phyloP scores from a whole-genome alignment of 768 basidiomycete genomes.

The Tulasnella sp. region DNA sequence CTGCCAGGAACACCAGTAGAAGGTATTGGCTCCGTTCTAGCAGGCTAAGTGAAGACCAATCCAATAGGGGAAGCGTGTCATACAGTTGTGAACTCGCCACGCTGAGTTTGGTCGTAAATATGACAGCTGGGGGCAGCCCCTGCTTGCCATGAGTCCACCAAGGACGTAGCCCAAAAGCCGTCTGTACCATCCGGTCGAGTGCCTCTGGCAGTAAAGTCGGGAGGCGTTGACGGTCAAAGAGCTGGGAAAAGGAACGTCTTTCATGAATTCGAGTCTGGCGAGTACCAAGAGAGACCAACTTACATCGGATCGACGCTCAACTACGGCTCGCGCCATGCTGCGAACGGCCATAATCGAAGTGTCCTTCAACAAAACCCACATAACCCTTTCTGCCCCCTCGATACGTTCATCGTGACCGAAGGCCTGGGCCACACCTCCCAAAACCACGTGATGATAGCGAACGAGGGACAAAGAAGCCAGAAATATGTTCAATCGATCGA shows the following conservation, averaged over 20 bases:
- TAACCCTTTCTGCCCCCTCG: neutral
- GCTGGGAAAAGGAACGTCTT: neutral
- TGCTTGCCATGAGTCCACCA: neutral
- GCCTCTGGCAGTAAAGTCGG: neutral
- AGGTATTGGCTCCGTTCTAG: neutral
- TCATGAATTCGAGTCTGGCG: neutral
- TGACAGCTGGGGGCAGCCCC: neutral
- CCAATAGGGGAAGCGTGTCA: neutral
- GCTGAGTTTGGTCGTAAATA: neutral
- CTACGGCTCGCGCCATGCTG: neutral
- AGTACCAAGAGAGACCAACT: neutral
- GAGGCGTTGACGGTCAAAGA: neutral
- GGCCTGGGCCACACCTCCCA: neutral
- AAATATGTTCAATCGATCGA: neutral
- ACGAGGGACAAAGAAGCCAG: neutral
- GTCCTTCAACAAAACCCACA: neutral
- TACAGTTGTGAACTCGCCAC: neutral
- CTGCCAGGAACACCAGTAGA: neutral
- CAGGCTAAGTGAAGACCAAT: neutral
- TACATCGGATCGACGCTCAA: neutral
- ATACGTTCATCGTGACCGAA: neutral
- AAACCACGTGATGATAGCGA: neutral
- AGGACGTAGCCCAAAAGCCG: neutral
- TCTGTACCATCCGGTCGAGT: neutral
- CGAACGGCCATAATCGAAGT: neutral